phyloP scores from a whole-genome alignment of 2,329 filamentous ascomycete species.

The Alternaria arbusti region DNA sequence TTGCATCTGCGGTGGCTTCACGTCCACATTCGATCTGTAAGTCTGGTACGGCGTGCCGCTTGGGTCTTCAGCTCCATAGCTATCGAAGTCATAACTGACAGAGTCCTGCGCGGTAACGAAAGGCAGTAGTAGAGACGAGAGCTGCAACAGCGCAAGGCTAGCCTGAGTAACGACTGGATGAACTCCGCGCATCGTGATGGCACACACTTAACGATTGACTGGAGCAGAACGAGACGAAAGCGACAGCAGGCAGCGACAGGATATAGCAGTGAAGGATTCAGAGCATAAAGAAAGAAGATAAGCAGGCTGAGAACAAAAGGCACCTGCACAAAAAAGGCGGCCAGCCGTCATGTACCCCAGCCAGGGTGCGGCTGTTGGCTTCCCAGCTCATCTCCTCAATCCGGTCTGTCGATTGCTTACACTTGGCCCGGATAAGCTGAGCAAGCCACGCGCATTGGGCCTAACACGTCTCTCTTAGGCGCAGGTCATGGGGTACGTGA shows the following conservation, averaged over 20 bases:
- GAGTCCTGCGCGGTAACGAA: slow-evolving; percentile 20
- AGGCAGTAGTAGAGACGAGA: neutral
- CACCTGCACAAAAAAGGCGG: neutral
- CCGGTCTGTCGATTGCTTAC: neutral
- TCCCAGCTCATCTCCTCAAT: neutral
- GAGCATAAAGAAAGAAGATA: neutral
- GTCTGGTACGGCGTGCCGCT: slow-evolving; percentile 23
- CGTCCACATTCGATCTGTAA: slow-evolving; percentile 19
- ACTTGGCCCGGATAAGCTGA: neutral
- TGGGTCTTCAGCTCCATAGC: slow-evolving; percentile 13
- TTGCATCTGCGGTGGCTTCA: slow-evolving; percentile 22
- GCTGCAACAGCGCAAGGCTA: neutral
- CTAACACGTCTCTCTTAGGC: neutral
- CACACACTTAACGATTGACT: neutral
- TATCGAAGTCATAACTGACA: slow-evolving; percentile 20
- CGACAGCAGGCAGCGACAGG: neutral
- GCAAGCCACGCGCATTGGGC: neutral
- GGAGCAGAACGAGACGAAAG: neutral
- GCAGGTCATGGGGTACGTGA: neutral
- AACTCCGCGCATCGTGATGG: neutral
- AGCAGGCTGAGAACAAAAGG: neutral
- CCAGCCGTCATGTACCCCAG: neutral
- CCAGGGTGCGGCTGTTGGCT: neutral
- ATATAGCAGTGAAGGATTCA: neutral
- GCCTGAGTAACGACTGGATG: neutral